Evolutionary conservation across 768 basidiomycete species (phyloP), one percentile per base, ranked within the genome.

Genomic region (Boletus edulis): DNA sequence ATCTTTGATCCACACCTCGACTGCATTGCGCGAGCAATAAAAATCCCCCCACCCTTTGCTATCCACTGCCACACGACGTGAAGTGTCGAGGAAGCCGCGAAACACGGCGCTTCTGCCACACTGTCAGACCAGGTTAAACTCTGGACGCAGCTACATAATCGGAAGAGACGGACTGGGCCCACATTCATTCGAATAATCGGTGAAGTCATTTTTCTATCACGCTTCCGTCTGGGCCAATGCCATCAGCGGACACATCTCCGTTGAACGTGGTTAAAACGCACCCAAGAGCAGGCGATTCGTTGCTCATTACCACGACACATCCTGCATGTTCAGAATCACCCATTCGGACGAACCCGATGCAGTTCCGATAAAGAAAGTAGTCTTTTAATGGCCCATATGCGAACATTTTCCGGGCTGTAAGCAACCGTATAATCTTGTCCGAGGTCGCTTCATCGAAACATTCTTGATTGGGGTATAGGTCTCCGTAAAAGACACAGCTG

Each of bases 401-500:
- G 61, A 78, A 87, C 49, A 64, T 71, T 73, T 81, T 82, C 61
- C 91, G 86, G 32, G 77, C 81, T 41, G 76, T 68, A 18, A 93
- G 79, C 44, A 94, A 70, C 22, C 75, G 62, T 44, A 64, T 74
- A 46, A 93, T 75, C 43, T 80, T 80, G 32, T 64, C 67, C 10
- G 86, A 77, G 9, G 78, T 76, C 15, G 67, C 65, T 56, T 77
- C 77, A 57, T 85, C 77, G 64, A 83, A 89, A 57, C 85, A 84
- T 67, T 87, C 86, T 40, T 71, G 60, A 61, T 89, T 87, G 0
- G 84, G 86, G 62, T 89, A 91, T 15, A 92, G 63, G 67, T 93
- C 91, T 7, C 89, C 91, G 57, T 91, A 92, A 68, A 92, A 94
- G n/a, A 91, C 83, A 61, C 91, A 94, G 39, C 91, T 93, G 50